Conservation (phyloP, 805 yeast genomes). For the Barnettozyma sp. region DNA sequence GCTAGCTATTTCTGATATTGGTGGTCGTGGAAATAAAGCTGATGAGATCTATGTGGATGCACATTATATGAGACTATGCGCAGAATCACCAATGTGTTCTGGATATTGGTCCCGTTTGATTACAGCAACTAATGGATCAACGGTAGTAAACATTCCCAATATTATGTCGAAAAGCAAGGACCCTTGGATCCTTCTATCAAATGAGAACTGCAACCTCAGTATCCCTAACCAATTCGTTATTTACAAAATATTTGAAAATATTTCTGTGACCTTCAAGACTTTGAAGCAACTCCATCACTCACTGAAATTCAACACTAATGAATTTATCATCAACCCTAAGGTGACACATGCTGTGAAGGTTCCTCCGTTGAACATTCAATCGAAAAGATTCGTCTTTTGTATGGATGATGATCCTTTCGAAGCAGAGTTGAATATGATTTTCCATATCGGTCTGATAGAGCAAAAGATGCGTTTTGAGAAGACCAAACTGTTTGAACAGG, state of each 20-base stretch:
- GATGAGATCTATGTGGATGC: constrained; percentile 24
- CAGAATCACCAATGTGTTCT: constrained; percentile 44
- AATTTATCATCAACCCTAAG: constrained; percentile 34
- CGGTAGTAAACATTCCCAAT: constrained; percentile 26
- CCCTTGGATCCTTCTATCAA: constrained; percentile 33
- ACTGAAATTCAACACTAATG: constrained; percentile 35
- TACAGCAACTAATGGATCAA: constrained; percentile 31
- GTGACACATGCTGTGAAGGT: constrained; percentile 38
- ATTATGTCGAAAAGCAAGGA: constrained; percentile 22
- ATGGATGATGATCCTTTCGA: constrained; percentile 92
- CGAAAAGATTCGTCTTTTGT: constrained; percentile 52
- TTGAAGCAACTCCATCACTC: constrained; percentile 52
- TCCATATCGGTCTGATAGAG: constrained; percentile 59
- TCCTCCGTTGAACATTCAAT: constrained; percentile 49
- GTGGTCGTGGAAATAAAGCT: constrained; percentile 16
- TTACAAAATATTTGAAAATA: constrained; percentile 73
- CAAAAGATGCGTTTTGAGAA: constrained; percentile 57
- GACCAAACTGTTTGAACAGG: constrained; percentile 33
- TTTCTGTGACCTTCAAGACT: constrained; percentile 61
- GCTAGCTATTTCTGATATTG: constrained; percentile 34
- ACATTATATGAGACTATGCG: constrained; percentile 36
- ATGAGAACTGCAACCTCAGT: constrained; percentile 41
- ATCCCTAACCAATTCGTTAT: constrained; percentile 72
- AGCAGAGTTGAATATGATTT: constrained; percentile 55
- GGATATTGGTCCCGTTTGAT: constrained; percentile 45